A percentile compares a stretch with the other conserved stretches of the same genome.
Evolutionary conservation across 345 rosid genomes (phyloP).

Genomic region (Salix exigua): DNA sequence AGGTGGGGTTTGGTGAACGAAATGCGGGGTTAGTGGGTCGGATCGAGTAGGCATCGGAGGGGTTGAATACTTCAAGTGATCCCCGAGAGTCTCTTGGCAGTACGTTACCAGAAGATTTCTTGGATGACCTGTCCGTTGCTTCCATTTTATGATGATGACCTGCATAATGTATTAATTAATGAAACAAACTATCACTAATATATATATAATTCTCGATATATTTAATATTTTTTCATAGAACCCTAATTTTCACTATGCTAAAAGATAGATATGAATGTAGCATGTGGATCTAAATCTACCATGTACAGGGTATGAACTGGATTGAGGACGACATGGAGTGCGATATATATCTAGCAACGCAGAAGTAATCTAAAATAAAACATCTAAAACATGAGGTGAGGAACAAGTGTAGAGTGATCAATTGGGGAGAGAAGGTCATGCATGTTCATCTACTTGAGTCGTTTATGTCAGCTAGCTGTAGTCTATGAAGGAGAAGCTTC

Average conservation of each 20-base stretch:
- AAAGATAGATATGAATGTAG: not conserved
- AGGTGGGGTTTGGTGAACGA: constrained; percentile 39
- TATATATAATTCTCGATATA: too few species aligned
- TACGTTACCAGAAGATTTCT: constrained; percentile 15
- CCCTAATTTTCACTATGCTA: not conserved
- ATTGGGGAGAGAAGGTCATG: not conserved
- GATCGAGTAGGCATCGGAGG: constrained; percentile 40
- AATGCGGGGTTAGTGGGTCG: constrained; percentile 50
- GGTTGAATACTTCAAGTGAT: constrained; percentile 86
- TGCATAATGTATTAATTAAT: not conserved
- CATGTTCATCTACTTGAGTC: not conserved
- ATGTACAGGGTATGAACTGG: constrained; percentile 6
- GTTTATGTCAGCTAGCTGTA: too few species aligned
- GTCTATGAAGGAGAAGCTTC: too few species aligned
- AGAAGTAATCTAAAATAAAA: not conserved
- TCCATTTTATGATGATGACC: constrained; percentile 35
- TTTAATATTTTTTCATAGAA: not conserved
- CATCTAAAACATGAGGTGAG: constrained; percentile 9
- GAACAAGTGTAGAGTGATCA: not conserved
- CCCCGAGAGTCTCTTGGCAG: constrained; percentile 67
- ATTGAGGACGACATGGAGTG: not conserved
- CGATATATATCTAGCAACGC: not conserved
- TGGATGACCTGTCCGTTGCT: constrained; percentile 41
- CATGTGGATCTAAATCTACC: not conserved
- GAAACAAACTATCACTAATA: not conserved